These are phyloP conservation scores for Raffaelea arxii DNA, from an alignment of 2,329 filamentous ascomycete species.

Conservation along the genomic window DNA sequence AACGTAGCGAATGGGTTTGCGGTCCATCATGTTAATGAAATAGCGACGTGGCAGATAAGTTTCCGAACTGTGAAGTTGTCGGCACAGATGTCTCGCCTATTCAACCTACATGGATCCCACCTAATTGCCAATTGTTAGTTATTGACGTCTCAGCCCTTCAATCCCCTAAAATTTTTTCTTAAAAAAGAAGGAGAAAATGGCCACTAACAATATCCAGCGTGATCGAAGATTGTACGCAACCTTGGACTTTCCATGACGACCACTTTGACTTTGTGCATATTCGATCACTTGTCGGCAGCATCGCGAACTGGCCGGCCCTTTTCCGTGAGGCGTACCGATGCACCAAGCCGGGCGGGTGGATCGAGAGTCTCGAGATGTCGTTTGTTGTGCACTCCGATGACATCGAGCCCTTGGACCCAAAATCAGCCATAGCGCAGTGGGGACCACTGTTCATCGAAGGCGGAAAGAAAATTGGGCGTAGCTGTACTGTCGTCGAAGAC, in stretches of 20 bases:
- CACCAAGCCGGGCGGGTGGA: constrained; percentile 38
- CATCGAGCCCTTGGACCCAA: constrained; percentile 22
- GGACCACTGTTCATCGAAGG: constrained; percentile 10
- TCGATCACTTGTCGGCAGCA: constrained; percentile 33
- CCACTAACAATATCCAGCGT: constrained; percentile 20
- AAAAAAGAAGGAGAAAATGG: not conserved
- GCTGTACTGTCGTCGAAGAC: constrained; percentile 2
- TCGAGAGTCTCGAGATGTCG: constrained; percentile 38
- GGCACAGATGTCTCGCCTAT: constrained; percentile 50
- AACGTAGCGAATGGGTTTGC: too few relatives aligned
- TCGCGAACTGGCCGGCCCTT: constrained; percentile 28
- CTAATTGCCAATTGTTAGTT: constrained; percentile 49
- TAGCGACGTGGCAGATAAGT: constrained; percentile 38
- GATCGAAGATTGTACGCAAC: constrained; percentile 40
- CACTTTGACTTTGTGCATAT: constrained; percentile 40
- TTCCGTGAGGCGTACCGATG: constrained; percentile 32
- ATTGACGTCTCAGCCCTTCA: too few relatives aligned
- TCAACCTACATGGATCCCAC: constrained; percentile 39
- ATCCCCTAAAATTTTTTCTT: too few relatives aligned
- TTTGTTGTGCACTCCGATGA: constrained; percentile 29
- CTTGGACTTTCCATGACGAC: constrained; percentile 36
- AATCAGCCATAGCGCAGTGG: constrained; percentile 23
- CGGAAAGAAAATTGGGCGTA: constrained; percentile 1
- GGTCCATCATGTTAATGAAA: not conserved
- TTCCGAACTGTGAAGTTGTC: constrained; percentile 31